Base-by-base conservation (phyloP, 1,139 yeast genomes). In the Debaryomyces psychrophilus region DNA sequence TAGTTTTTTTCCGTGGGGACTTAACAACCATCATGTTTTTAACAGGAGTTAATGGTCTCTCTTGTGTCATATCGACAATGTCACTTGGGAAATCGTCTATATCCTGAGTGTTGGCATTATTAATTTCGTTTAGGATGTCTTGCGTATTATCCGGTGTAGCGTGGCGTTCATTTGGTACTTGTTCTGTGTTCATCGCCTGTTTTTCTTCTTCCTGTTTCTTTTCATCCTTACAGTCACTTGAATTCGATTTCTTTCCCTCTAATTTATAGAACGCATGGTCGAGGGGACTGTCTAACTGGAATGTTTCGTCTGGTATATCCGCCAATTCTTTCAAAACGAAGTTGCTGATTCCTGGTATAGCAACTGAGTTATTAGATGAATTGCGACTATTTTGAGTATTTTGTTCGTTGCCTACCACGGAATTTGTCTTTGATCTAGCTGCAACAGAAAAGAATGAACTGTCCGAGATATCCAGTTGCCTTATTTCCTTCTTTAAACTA, bases 271-370 rank as follows among this genome's bases (percentile, higher is more conserved):
- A 71, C 0, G 97, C 93, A 45, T 82, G 81, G 46, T 77, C 79
- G n/a, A 90, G 73, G 0, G 96, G 97, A 51, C 71, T 68, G 39
- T 62, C 65, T 25, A 80, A 84, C 33, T 76, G 81, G 39, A 79
- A 71, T 0, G 85, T 72, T 48, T 85, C 92, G 60, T 90, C 96
- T 0, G 96, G 92, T 41, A 90, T 83, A 2, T 86, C 85, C 0
- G 93, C 92, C 44, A 88, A 73, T 57, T 84, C 89, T 41, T 83
- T 84, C 43, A 87, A 78, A 2, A 83, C 85, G 44, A 73, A 73
- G 45, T 75, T 76, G 47, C 86, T 80, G 41, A 85, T 79, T 3
- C 90, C 90, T 0, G 87, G 86, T 49, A 81, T 81, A 5, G 69
- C 79, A 46, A 64, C 75, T 1, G 78, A 73, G 43, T 65, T 64